A percentile compares a stretch with the other conserved stretches of the same genome.
phyloP scores from a whole-genome alignment of 2,329 filamentous ascomycete species.

The Neonectria coccinea region DNA sequence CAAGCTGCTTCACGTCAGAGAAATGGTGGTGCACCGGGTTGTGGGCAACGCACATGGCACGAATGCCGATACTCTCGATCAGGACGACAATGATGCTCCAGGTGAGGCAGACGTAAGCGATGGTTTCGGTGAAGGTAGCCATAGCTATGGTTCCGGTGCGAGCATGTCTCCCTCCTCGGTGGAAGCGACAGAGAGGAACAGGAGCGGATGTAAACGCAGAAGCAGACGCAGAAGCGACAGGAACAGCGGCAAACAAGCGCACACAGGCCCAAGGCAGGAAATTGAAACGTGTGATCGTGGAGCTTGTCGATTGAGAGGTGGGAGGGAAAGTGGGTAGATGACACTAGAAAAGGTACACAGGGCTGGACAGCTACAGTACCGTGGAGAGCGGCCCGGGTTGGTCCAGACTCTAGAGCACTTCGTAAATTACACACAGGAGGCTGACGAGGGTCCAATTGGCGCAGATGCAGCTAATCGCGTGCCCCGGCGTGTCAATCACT shows the following conservation, averaged over 20 bases:
- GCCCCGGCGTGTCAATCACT: not conserved
- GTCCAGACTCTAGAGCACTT: not conserved
- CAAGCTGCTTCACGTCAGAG: slow-evolving; percentile 54
- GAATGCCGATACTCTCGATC: slow-evolving; percentile 68
- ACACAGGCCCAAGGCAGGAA: slow-evolving; percentile 4
- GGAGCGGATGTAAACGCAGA: not conserved
- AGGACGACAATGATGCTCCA: slow-evolving; percentile 66
- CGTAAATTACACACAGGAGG: not conserved
- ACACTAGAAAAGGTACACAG: slow-evolving; percentile 12
- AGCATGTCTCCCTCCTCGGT: slow-evolving; percentile 17
- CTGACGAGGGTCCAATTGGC: not conserved
- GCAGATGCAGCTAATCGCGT: not conserved
- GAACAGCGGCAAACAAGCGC: not conserved
- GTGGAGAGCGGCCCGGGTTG: not conserved
- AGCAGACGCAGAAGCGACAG: slow-evolving; percentile 1
- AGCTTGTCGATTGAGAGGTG: slow-evolving; percentile 17
- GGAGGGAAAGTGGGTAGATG: slow-evolving; percentile 20
- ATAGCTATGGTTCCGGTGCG: slow-evolving; percentile 35
- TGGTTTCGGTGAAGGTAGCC: slow-evolving; percentile 48
- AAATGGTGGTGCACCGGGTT: not conserved
- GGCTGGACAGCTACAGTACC: not conserved
- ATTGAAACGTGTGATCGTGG: slow-evolving; percentile 16
- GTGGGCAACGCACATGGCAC: slow-evolving; percentile 61
- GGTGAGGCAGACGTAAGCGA: slow-evolving; percentile 62
- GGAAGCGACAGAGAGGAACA: slow-evolving; percentile 7